phyloP scores from a whole-genome alignment of 78 protist species.

The Fonticula alba region DNA sequence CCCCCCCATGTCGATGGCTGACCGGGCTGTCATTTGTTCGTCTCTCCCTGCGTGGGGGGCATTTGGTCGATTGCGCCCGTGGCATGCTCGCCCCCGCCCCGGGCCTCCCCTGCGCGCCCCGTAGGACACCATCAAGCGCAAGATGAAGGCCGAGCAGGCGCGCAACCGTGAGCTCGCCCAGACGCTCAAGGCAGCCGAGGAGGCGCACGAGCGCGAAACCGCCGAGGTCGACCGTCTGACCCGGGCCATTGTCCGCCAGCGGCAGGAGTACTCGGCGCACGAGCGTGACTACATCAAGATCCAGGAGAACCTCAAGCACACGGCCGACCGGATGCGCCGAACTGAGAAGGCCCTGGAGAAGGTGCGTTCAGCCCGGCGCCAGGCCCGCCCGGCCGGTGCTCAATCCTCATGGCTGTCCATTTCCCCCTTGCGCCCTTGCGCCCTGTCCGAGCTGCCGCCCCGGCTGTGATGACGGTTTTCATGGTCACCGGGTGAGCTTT shows the following conservation, averaged over 20 bases:
- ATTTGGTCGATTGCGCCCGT: too few relatives aligned
- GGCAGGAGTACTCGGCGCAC: conserved; percentile 9
- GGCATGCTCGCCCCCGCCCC: too few relatives aligned
- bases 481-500: too few relatives aligned
- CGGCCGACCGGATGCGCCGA: neutral
- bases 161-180: neutral
- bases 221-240: neutral
- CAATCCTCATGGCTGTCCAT: too few relatives aligned
- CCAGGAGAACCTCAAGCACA: conserved; percentile 16
- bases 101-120: neutral
- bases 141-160: neutral
- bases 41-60: too few relatives aligned
- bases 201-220: conserved; percentile 2
- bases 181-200: neutral
- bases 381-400: conserved; percentile 9
- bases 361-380: neutral
- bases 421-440: too few relatives aligned
- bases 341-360: neutral
- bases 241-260: too few relatives aligned
- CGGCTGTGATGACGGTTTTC: too few relatives aligned
- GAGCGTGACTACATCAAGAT: conserved; percentile 25
- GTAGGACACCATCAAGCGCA: neutral
- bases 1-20: too few relatives aligned
- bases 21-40: too few relatives aligned
- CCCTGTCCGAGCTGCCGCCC: too few relatives aligned